Evolutionary conservation across 257 asterid species (phyloP).

Genomic region (Solanum chiquidenum): DNA sequence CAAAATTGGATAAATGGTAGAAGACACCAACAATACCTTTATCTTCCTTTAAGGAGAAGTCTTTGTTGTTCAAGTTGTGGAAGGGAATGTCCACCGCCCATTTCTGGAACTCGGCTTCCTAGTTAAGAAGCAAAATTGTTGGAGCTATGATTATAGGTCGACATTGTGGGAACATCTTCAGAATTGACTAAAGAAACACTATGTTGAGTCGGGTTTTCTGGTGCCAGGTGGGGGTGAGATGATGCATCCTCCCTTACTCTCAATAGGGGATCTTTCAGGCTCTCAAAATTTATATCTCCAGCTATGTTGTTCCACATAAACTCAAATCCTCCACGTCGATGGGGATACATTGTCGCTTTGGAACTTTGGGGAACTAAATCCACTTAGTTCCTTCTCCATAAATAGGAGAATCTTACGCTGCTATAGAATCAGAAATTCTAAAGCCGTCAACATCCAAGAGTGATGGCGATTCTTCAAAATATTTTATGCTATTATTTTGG

Average conservation of each 20-base stretch:
- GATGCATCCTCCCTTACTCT: background rate
- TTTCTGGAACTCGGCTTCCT: background rate
- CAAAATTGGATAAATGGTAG: background rate
- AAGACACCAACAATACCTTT: background rate
- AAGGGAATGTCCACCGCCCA: background rate
- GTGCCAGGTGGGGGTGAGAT: background rate
- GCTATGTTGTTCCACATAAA: background rate
- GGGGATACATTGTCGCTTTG: background rate
- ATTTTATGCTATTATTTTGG: too few relatives aligned
- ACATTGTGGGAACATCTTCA: background rate
- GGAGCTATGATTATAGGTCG: background rate
- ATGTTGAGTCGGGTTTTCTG: background rate
- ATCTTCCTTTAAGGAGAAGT: background rate
- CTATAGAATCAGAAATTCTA: too few relatives aligned
- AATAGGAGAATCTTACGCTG: background rate
- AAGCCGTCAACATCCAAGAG: background rate
- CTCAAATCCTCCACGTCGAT: background rate
- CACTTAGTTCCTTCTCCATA: background rate
- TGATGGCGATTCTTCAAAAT: background rate
- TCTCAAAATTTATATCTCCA: background rate
- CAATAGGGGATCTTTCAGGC: background rate
- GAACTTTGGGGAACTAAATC: background rate
- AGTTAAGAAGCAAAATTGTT: too few relatives aligned
- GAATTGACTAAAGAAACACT: background rate
- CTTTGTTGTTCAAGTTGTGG: background rate